Percentiles rank a stretch among this genome's conserved stretches.
These are phyloP conservation scores for Phylloporus scabripes DNA, from an alignment of 768 basidiomycete genomes.

Conservation along the genomic window DNA sequence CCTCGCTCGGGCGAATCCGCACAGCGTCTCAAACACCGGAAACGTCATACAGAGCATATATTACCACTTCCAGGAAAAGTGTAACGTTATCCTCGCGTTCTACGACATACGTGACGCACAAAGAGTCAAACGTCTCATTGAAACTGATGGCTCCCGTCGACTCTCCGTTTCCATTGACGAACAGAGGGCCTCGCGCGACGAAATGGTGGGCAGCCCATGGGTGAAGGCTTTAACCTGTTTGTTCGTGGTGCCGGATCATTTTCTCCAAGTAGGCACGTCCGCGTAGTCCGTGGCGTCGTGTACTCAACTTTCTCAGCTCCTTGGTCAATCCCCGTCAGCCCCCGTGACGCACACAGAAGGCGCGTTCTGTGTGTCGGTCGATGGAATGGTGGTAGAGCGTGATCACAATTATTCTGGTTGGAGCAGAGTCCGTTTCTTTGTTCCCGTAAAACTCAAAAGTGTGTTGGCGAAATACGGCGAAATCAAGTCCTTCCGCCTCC, in stretches of 20 bases:
- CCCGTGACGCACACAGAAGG: conserved; percentile 51
- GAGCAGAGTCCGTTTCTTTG: conserved; percentile 22
- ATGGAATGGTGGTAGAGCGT: conserved; percentile 14
- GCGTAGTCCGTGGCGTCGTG: background rate
- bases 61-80: conserved; percentile 43
- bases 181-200: conserved; percentile 3
- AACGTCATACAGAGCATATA: conserved; percentile 52
- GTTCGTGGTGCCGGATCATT: conserved; percentile 42
- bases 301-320: conserved; percentile 36
- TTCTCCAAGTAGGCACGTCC: conserved; percentile 36
- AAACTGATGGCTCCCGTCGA: conserved; percentile 13
- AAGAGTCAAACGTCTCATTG: conserved; percentile 41
- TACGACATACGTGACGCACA: conserved; percentile 54
- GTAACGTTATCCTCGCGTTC: conserved; percentile 56
- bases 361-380: conserved; percentile 45
- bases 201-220: conserved; percentile 11
- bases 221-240: conserved; percentile 34
- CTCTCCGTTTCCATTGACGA: conserved; percentile 3
- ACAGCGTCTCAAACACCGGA: conserved; percentile 9
- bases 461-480: conserved; percentile 29
- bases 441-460: conserved; percentile 27
- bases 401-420: conserved; percentile 20
- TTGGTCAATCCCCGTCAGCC: conserved; percentile 42
- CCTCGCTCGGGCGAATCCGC: conserved; percentile 4
- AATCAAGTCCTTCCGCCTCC: conserved; percentile 24